Conservation (phyloP, 1,284 basidiomycete genomes). For the Ustilago shanxiensis region DNA sequence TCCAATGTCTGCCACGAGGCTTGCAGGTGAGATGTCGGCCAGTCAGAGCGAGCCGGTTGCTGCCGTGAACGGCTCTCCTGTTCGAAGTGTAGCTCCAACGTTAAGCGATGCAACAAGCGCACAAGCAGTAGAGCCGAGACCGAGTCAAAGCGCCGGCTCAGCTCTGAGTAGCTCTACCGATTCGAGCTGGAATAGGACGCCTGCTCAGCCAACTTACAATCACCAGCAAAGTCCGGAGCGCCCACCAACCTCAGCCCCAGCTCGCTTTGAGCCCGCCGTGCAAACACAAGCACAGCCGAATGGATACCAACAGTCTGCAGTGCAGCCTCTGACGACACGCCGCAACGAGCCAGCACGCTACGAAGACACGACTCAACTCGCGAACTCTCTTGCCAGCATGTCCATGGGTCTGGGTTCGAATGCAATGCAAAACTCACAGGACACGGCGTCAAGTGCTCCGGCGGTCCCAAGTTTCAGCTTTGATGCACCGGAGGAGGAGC, state of each 20-base stretch:
- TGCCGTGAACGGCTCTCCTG: constrained; percentile 3
- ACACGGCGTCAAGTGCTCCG: background rate
- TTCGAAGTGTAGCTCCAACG: background rate
- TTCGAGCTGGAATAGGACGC: constrained; percentile 5
- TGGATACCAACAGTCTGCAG: background rate
- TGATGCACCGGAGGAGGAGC: constrained; percentile 33
- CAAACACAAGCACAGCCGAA: constrained; percentile 1
- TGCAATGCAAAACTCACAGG: background rate
- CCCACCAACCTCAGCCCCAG: constrained; percentile 15
- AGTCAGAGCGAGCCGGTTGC: constrained; percentile 49
- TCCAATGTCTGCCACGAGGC: constrained; percentile 28
- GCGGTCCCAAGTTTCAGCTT: constrained; percentile 34
- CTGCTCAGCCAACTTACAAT: background rate
- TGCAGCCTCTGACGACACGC: constrained; percentile 2
- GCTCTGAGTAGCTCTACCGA: constrained; percentile 11
- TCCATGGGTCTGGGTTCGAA: constrained; percentile 6
- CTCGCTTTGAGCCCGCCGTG: constrained; percentile 32
- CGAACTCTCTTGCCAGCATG: constrained; percentile 30
- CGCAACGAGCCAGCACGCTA: constrained; percentile 34
- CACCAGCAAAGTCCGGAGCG: background rate
- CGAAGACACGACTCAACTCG: constrained; percentile 23
- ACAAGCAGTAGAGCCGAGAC: constrained; percentile 1
- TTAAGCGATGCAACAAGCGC: background rate
- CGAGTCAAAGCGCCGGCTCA: constrained; percentile 39
- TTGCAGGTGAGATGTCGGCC: constrained; percentile 23